Conservation (phyloP, 176 grass and related monocot genomes). For the Dactylis glomerata region DNA sequence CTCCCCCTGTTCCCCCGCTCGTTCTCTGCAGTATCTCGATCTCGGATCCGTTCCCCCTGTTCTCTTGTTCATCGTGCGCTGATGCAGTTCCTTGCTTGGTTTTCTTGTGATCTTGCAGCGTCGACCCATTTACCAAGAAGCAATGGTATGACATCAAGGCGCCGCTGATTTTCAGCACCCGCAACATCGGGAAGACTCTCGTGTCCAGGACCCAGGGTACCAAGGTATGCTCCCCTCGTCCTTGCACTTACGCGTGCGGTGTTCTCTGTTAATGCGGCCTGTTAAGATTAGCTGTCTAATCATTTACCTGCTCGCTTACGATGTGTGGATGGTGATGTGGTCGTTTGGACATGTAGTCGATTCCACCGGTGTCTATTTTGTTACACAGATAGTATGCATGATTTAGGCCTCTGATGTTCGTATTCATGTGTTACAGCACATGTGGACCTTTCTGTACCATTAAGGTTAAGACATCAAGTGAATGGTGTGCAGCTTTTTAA, state of each 20-base stretch:
- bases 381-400: neutral
- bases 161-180: conserved; percentile 54
- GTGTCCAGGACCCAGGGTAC: conserved; percentile 98
- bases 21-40: neutral
- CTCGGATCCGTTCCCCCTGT: neutral
- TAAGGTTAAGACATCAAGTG: neutral
- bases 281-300: neutral
- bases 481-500: neutral
- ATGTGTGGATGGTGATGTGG: neutral
- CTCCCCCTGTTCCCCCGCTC: neutral
- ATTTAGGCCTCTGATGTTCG: neutral
- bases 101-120: conserved; percentile 31
- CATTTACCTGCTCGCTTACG: neutral
- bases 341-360: neutral
- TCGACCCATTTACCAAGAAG: conserved; percentile 87
- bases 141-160: conserved; percentile 99
- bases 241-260: neutral
- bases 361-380: neutral
- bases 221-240: conserved; percentile 30
- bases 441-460: neutral
- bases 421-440: too few relatives aligned
- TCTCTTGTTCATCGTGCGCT: neutral
- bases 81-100: neutral
- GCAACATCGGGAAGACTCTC: conserved; percentile 80
- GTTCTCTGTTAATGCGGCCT: neutral